Percentiles rank a stretch among this genome's conserved stretches.
Evolutionary conservation across 805 yeast species (phyloP).

Genomic region (Hyphopichia homilentoma): DNA sequence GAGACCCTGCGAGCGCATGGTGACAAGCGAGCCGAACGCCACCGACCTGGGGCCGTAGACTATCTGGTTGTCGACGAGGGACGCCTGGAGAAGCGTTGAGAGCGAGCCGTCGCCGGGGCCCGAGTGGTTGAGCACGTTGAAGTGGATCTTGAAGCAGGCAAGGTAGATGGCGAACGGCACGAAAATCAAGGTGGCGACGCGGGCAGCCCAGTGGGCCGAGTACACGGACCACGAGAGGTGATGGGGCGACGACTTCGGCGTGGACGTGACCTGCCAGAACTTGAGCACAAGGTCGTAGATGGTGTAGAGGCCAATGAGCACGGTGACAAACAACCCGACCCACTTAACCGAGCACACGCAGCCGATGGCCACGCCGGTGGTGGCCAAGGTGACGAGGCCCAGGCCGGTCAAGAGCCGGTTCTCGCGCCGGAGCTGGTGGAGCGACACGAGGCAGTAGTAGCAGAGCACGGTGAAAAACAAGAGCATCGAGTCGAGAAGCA

Average conservation of each 20-base stretch:
- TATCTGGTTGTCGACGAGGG: constrained; percentile 65
- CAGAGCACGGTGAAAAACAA: constrained; percentile 71
- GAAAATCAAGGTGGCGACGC: constrained; percentile 63
- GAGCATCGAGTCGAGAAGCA: constrained; percentile 87
- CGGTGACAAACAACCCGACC: constrained; percentile 75
- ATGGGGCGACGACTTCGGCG: constrained; percentile 9
- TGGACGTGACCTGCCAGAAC: constrained; percentile 29
- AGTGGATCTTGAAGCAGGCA: constrained; percentile 76
- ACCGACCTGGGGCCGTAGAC: constrained; percentile 64
- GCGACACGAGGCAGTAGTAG: constrained; percentile 35
- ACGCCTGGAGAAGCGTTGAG: constrained; percentile 86
- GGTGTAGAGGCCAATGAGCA: constrained; percentile 56
- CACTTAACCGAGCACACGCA: constrained; percentile 83
- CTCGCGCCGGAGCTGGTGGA: constrained; percentile 44
- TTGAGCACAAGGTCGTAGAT: constrained; percentile 49
- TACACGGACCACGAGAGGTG: constrained; percentile 25
- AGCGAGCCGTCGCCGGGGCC: constrained; percentile 95
- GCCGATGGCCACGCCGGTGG: constrained; percentile 69
- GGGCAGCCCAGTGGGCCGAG: constrained; percentile 64
- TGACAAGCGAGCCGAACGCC: constrained; percentile 58
- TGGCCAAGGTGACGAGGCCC: constrained; percentile 53
- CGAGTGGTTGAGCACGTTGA: constrained; percentile 64
- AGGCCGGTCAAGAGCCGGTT: constrained; percentile 31
- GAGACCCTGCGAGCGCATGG: constrained; percentile 67
- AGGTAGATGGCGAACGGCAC: constrained; percentile 71